Conservation (phyloP, 768 basidiomycete genomes). For the Lentinula aciculospora region DNA sequence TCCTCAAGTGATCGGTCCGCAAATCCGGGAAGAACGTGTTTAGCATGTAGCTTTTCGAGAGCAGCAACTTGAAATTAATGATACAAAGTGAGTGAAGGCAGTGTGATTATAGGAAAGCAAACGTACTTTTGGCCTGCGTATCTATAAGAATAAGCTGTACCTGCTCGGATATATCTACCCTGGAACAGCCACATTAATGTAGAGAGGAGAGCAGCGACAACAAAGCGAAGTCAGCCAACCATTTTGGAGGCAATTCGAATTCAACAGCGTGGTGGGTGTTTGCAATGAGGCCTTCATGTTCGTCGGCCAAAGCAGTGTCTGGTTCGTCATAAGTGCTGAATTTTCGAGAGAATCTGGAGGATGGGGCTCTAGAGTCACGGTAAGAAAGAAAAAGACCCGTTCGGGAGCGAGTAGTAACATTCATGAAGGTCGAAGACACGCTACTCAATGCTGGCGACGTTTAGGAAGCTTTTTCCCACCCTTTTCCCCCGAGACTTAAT, state of each 20-base stretch:
- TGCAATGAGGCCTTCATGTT: constrained; percentile 62
- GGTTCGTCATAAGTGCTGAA: constrained; percentile 39
- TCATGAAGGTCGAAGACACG: constrained; percentile 5
- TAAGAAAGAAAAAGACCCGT: constrained; percentile 93
- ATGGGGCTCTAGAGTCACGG: constrained; percentile 65
- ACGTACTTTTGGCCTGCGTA: constrained; percentile 70
- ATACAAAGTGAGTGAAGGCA: constrained; percentile 7
- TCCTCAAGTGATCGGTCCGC: constrained; percentile 93
- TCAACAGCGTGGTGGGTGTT: constrained; percentile 39
- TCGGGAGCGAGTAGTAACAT: constrained; percentile 68
- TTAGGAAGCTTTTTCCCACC: background rate
- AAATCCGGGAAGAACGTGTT: constrained; percentile 94
- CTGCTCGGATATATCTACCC: constrained; percentile 91
- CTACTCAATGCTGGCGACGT: background rate
- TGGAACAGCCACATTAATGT: constrained; percentile 25
- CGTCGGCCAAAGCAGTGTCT: constrained; percentile 45
- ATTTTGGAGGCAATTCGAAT: constrained; percentile 78
- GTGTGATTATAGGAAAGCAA: constrained; percentile 7
- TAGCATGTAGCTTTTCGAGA: constrained; percentile 94
- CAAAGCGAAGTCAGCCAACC: constrained; percentile 41
- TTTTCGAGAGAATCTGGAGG: constrained; percentile 34
- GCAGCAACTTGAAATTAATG: constrained; percentile 52
- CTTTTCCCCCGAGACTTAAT: background rate
- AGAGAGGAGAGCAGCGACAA: constrained; percentile 13
- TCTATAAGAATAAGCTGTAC: constrained; percentile 73